Evolutionary conservation across 2,329 filamentous ascomycete species (phyloP).

Genomic region (Aphanoascus verrucosus): DNA sequence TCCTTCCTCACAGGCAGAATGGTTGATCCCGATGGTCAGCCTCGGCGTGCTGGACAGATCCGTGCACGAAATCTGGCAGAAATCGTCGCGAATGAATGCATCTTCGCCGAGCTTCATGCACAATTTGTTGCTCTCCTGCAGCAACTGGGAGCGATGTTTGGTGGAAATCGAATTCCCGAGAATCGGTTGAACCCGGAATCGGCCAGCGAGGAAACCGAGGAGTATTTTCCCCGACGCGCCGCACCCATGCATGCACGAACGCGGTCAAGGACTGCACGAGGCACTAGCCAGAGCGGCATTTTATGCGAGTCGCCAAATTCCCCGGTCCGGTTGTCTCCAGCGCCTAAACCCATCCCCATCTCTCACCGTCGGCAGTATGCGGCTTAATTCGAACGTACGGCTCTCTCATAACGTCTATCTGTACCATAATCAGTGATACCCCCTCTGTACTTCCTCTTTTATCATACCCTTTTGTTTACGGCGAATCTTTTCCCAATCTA

Average conservation of each 20-base stretch:
- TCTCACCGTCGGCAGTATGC: conserved; percentile 15
- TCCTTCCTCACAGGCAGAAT: conserved; percentile 48
- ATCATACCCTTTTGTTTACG: neutral
- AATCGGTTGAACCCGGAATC: conserved; percentile 28
- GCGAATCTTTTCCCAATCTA: neutral
- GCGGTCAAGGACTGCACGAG: neutral
- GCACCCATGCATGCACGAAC: neutral
- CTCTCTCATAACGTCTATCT: neutral
- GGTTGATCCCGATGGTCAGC: conserved; percentile 46
- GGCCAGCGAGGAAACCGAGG: conserved; percentile 11
- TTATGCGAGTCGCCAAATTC: conserved; percentile 9
- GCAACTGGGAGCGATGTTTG: conserved; percentile 38
- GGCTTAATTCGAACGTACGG: neutral
- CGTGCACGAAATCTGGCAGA: conserved; percentile 48
- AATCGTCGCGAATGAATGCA: conserved; percentile 48
- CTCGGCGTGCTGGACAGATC: conserved; percentile 43
- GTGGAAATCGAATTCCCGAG: conserved; percentile 34
- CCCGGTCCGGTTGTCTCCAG: conserved; percentile 3
- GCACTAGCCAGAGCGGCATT: neutral
- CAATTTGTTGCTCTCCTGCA: conserved; percentile 44
- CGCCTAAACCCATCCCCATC: conserved; percentile 16
- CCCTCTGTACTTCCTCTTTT: conserved; percentile 4
- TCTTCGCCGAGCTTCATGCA: conserved; percentile 48
- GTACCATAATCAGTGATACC: conserved; percentile 10
- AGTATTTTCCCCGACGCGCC: conserved; percentile 5